These are phyloP conservation scores for Colletotrichum noveboracense DNA, from an alignment of 2,329 filamentous ascomycete genomes.

Conservation along the genomic window DNA sequence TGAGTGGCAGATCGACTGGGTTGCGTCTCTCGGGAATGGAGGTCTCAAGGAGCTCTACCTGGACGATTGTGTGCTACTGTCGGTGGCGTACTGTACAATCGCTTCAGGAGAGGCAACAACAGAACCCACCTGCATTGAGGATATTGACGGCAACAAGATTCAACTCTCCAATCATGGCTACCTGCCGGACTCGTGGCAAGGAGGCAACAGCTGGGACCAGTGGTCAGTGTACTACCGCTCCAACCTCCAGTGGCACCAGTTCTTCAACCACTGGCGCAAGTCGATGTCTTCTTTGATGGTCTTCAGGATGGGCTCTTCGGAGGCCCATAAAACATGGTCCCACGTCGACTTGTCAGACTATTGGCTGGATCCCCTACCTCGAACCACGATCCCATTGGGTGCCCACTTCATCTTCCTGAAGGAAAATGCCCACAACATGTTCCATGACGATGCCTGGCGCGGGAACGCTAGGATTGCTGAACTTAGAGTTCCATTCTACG, in stretches of 20 bases:
- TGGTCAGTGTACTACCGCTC: neutral
- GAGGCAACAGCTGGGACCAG: neutral
- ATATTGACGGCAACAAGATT: neutral
- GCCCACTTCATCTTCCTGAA: neutral
- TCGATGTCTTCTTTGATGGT: neutral
- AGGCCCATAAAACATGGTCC: neutral
- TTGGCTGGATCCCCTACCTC: neutral
- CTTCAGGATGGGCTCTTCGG: neutral
- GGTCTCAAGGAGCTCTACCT: slow-evolving; percentile 47
- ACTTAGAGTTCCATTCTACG: neutral
- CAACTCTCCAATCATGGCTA: neutral
- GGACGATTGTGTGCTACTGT: slow-evolving; percentile 38
- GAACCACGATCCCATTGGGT: neutral
- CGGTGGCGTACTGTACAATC: neutral
- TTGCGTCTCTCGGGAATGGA: slow-evolving; percentile 39
- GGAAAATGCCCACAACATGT: neutral
- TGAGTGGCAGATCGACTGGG: slow-evolving; percentile 52
- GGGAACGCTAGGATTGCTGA: neutral
- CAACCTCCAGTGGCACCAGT: neutral
- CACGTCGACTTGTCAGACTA: neutral
- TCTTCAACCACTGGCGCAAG: neutral
- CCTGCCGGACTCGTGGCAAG: neutral
- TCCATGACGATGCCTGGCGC: neutral
- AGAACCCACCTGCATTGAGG: neutral
- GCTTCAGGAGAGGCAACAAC: neutral